Evolutionary conservation across 2,329 filamentous ascomycete genomes (phyloP), one percentile per base, ranked within the genome.

Genomic region (Fusarium sp.): DNA sequence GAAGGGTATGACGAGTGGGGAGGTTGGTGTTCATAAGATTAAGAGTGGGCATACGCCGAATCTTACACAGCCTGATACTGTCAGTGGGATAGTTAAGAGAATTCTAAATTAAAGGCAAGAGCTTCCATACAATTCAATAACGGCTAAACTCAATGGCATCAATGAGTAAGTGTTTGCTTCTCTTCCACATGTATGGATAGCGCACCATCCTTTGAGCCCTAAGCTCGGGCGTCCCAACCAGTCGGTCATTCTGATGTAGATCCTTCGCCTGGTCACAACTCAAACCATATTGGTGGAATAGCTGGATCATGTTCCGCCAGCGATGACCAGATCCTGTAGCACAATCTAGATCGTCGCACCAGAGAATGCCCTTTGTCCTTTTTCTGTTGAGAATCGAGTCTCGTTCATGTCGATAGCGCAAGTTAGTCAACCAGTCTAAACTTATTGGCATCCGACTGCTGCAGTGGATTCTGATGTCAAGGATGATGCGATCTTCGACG

Each of bases 21-120:
- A 57, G 14, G 42, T 53, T 27, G 16, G 40, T 1, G 30, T 54
- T 10, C 57, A 66, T 12, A 53, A 50, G 16, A 53, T 68, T 2
- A 34, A 53, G 18, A 51, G 51, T 14, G 62, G 62, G 2, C 62
- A 68, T 46, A 40, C 38, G 4, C 43, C 65, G 10, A 42, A 29
- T 11, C 15, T 54, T 8, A 58, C 29, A 8, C 62, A 66, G 12
- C 56, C 54, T 7, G 47, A 53, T 6, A 46, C 49, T 24, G 14
- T 68, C n/a, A 12, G 34, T 1, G 20, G n/a, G 11, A 56, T 62
- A 8, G 25, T 66, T 2, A 58, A 53, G 20, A 18, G 24, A 10
- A 45, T 66, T 2, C 8, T 61, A 30, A 16, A 24, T 12, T 44
- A 25, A 2, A 9, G n/a, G 25, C 16, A 15, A 38, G 22, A 30